Evolutionary conservation across 2,329 filamentous ascomycete genomes (phyloP), one percentile per base, ranked within the genome.

Genomic region (Botrytis elliptica): DNA sequence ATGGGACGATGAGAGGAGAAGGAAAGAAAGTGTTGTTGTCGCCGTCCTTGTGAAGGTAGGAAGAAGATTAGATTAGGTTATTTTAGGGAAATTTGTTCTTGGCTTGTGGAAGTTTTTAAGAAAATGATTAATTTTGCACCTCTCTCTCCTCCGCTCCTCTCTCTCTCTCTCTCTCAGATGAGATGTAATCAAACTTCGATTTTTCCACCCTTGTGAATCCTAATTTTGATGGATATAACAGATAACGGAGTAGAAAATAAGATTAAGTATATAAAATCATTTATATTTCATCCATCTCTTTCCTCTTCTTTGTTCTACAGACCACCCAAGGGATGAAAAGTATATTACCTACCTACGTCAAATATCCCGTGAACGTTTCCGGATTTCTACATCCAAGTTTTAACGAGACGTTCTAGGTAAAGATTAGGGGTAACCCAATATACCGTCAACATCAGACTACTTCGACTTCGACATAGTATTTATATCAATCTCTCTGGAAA

Each of bases 41-140:
- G 52, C 22, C 6, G 52, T 40, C 67, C 49, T 46, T 10, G 38
- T n/a, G 25, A 29, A n/a, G 16, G 49, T 55, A 55, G 59, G n/a
- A 64, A 42, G 25, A 59, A 33, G 57, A 33, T 55, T 16, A 65
- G 36, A 66, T 67, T 67, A 42, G 55, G 20, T 52, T 22, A 70
- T 46, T 44, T 60, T 38, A 38, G 16, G 55, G 63, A 72, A 69
- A 72, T 69, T 72, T 69, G 63, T 69, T 62, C 71, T 72, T 69
- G 63, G 71, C 63, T 69, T 18, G 25, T 64, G 25, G 46, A 55
- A 68, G 33, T 40, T 40, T 4, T 25, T 9, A 29, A 29, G 1
- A 36, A 67, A n/a, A 63, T 59, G 36, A 42, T 40, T 18, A n/a
- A 63, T 42, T 16, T n/a, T 63, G 22, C n/a, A 40, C 36, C 36